These are phyloP conservation scores for Termitomyces sp. DNA, from an alignment of 768 basidiomycete species.

Conservation along the genomic window DNA sequence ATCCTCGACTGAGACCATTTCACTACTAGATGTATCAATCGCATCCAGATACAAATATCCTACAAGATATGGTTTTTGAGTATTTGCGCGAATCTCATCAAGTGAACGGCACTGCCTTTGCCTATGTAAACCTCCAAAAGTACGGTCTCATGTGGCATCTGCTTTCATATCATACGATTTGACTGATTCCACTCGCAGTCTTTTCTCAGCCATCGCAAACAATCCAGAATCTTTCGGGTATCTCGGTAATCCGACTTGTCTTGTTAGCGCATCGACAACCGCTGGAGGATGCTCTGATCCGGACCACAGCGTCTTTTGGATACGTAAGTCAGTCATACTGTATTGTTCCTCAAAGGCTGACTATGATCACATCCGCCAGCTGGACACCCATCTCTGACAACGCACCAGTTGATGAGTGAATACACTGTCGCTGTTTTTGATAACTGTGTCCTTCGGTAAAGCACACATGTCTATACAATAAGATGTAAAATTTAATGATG, in stretches of 20 bases:
- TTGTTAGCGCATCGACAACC: conserved; percentile 24
- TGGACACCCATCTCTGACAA: conserved; percentile 24
- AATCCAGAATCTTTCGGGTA: conserved; percentile 21
- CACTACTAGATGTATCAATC: conserved; percentile 24
- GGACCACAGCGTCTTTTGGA: conserved; percentile 20
- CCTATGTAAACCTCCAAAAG: conserved; percentile 24
- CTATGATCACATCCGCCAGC: conserved; percentile 9
- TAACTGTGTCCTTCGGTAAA: background rate
- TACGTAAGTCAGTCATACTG: background rate
- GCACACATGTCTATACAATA: background rate
- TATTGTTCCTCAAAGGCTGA: background rate
- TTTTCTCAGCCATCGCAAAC: conserved; percentile 22
- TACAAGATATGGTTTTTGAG: conserved; percentile 22
- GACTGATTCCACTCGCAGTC: background rate
- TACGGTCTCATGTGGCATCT: background rate
- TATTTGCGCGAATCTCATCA: conserved; percentile 20
- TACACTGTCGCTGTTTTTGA: conserved; percentile 19
- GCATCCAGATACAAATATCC: conserved; percentile 20
- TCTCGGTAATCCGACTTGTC: conserved; percentile 23
- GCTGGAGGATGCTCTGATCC: conserved; percentile 26
- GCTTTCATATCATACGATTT: background rate
- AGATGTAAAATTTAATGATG: no score
- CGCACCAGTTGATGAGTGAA: conserved; percentile 21
- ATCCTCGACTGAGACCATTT: background rate
- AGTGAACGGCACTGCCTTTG: conserved; percentile 24